Percentiles rank a stretch among this genome's conserved stretches.
Evolutionary conservation across 2,329 filamentous ascomycete species (phyloP).

Genomic region (Myriosclerotinia curreyana): DNA sequence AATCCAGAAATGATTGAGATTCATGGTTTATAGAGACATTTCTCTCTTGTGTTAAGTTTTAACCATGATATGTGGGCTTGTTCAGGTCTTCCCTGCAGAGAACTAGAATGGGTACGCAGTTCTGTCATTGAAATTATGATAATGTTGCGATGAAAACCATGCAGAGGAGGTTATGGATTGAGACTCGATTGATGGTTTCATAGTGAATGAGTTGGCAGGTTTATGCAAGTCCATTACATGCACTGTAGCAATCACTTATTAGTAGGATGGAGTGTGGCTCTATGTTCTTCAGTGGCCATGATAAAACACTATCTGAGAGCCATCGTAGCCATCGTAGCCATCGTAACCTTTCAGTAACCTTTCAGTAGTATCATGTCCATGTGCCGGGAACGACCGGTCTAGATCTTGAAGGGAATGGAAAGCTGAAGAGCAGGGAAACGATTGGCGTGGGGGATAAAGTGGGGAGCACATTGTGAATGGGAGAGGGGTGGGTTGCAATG

Average conservation of each 20-base stretch:
- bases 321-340: neutral
- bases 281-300: neutral
- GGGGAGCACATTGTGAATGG: neutral
- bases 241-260: neutral
- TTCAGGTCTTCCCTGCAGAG: neutral
- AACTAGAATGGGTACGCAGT: neutral
- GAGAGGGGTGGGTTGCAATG: neutral
- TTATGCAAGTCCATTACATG: neutral
- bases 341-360: too few species aligned
- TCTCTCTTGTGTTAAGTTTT: neutral
- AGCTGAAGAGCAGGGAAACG: neutral
- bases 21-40: neutral
- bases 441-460: neutral
- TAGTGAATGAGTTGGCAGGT: neutral
- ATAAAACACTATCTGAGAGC: neutral
- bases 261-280: too few species aligned
- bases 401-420: neutral
- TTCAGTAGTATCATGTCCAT: neutral
- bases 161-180: neutral
- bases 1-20: neutral
- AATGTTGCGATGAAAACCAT: neutral
- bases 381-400: neutral
- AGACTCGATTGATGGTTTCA: neutral
- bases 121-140: neutral
- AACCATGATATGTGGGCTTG: neutral